phyloP scores from a whole-genome alignment of 306 rosid species.

The Acacia confusa region DNA sequence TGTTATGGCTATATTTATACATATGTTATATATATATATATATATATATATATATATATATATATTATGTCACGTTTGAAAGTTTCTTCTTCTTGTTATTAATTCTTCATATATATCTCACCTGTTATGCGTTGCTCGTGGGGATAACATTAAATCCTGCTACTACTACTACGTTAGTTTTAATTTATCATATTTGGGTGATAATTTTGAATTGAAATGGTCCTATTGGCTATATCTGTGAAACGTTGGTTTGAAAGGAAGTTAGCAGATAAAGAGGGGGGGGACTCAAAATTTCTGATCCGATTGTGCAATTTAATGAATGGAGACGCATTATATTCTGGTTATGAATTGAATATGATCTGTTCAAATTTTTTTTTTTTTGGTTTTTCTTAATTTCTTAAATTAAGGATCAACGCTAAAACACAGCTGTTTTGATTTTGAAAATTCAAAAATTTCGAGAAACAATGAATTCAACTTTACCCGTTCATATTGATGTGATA shows the following conservation, averaged over 20 bases:
- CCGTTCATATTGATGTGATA: neutral
- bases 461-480: conserved; percentile 10
- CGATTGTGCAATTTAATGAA: conserved; percentile 40
- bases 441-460: conserved; percentile 32
- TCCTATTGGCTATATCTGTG: neutral
- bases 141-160: conserved; percentile 8
- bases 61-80: conserved; percentile 31
- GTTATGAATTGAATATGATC: no score
- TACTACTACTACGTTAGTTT: conserved; percentile 1
- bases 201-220: conserved; percentile 35
- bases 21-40: no score
- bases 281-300: conserved; percentile 33
- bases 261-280: conserved; percentile 25
- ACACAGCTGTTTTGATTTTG: conserved; percentile 36
- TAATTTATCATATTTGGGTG: no score
- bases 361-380: conserved; percentile 34
- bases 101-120: neutral
- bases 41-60: neutral
- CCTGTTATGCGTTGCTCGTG: neutral
- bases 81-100: conserved; percentile 12
- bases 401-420: neutral
- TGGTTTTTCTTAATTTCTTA: conserved; percentile 31
- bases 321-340: conserved; percentile 17
- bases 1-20: conserved; percentile 15
- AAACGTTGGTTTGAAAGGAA: neutral